Conservation (phyloP, 768 basidiomycete species). For the Cubamyces sp. region DNA sequence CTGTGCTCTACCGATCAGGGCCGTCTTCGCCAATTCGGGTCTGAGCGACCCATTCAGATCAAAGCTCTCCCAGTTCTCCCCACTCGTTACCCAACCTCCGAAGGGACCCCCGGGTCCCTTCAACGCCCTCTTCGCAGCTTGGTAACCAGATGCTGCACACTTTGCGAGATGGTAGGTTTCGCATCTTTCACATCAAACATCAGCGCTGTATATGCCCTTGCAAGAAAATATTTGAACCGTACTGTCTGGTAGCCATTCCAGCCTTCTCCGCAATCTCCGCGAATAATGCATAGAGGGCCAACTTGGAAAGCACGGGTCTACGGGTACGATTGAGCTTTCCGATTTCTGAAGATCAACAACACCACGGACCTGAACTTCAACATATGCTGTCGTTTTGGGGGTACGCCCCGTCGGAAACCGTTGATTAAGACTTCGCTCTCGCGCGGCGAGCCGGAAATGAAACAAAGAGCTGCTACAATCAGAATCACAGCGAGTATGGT, state of each 20-base stretch:
- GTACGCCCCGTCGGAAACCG: conserved; percentile 76
- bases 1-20: no score
- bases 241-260: conserved; percentile 18
- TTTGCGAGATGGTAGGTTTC: conserved; percentile 51
- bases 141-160: conserved; percentile 47
- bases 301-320: conserved; percentile 58
- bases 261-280: conserved; percentile 30
- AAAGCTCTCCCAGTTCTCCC: conserved; percentile 58
- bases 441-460: conserved; percentile 55
- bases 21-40: no score
- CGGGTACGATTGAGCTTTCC: background rate
- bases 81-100: conserved; percentile 64
- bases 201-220: background rate
- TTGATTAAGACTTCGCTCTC: conserved; percentile 72
- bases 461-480: conserved; percentile 62
- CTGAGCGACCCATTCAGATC: conserved; percentile 23
- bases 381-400: conserved; percentile 68
- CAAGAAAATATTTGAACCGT: conserved; percentile 4
- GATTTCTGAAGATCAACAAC: background rate
- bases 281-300: conserved; percentile 57
- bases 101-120: conserved; percentile 52
- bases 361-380: conserved; percentile 60
- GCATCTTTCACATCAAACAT: conserved; percentile 14
- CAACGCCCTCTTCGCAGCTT: conserved; percentile 53
- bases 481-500: conserved; percentile 3